Evolutionary conservation across 257 asterid genomes (phyloP).

Genomic region (Nicotiana paniculata): DNA sequence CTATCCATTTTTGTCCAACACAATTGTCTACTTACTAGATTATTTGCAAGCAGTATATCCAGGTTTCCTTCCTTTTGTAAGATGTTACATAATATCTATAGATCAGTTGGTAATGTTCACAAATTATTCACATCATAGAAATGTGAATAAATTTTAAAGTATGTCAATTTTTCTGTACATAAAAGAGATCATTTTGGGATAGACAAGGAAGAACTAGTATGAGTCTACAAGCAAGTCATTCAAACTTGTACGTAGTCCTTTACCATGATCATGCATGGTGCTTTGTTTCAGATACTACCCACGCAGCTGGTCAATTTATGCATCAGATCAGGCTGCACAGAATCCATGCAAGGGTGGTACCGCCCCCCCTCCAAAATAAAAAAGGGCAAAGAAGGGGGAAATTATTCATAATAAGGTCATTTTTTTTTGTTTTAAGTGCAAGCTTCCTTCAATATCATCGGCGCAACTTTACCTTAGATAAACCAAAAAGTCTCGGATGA

Average conservation of each 20-base stretch:
- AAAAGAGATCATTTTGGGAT: background rate
- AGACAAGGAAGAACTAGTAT: background rate
- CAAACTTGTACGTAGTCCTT: background rate
- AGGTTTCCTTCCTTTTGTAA: conserved; percentile 3
- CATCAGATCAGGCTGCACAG: background rate
- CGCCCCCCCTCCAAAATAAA: background rate
- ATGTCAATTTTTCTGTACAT: background rate
- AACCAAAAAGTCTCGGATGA: background rate
- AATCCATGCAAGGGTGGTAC: background rate
- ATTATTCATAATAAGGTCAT: background rate
- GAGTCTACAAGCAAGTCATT: background rate
- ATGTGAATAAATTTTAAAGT: background rate
- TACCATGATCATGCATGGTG: background rate
- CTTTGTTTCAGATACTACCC: background rate
- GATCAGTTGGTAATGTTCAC: background rate
- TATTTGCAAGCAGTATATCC: background rate
- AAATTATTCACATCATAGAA: background rate
- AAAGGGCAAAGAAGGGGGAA: background rate
- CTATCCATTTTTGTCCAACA: conserved; percentile 1
- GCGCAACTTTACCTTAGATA: background rate
- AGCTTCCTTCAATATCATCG: background rate
- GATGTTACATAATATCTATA: background rate
- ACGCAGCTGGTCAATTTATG: background rate
- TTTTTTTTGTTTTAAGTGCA: background rate
- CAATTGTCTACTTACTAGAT: background rate